Evolutionary conservation across 2,329 filamentous ascomycete genomes (phyloP).

Genomic region (Calonectria pseudoturangicola): DNA sequence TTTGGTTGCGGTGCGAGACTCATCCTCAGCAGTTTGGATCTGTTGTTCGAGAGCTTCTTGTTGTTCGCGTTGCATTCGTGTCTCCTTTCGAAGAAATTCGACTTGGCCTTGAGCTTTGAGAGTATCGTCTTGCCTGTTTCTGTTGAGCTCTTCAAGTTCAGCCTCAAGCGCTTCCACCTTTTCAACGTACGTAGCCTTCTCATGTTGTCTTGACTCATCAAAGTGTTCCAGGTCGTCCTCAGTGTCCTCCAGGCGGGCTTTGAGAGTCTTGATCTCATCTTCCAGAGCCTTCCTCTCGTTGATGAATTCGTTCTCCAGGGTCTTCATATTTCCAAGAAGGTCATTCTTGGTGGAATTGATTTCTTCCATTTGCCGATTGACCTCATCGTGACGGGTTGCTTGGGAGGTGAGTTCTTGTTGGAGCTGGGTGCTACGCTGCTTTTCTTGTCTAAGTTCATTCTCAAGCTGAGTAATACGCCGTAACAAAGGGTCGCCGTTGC

Average conservation of each 20-base stretch:
- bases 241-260: constrained; percentile 86
- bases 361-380: constrained; percentile 85
- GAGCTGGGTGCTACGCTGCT: constrained; percentile 78
- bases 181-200: constrained; percentile 82
- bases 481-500: constrained; percentile 67
- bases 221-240: constrained; percentile 95
- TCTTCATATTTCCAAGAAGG: constrained; percentile 94
- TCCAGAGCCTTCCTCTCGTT: constrained; percentile 90
- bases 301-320: constrained; percentile 90
- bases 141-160: constrained; percentile 80
- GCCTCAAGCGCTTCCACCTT: constrained; percentile 80
- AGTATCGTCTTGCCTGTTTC: constrained; percentile 74
- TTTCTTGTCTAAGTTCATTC: constrained; percentile 84
- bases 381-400: constrained; percentile 74
- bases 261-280: constrained; percentile 84
- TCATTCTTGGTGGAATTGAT: constrained; percentile 95
- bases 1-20: constrained; percentile 69
- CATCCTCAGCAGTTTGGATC: constrained; percentile 73
- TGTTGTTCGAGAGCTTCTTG: constrained; percentile 75
- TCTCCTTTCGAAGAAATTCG: constrained; percentile 77
- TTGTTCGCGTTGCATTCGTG: constrained; percentile 75
- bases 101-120: constrained; percentile 78
- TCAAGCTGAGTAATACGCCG: constrained; percentile 80
- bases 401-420: constrained; percentile 81
- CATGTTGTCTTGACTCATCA: constrained; percentile 88